phyloP scores from a whole-genome alignment of 495 filamentous ascomycete genomes.

The Hamigera avellanea region DNA sequence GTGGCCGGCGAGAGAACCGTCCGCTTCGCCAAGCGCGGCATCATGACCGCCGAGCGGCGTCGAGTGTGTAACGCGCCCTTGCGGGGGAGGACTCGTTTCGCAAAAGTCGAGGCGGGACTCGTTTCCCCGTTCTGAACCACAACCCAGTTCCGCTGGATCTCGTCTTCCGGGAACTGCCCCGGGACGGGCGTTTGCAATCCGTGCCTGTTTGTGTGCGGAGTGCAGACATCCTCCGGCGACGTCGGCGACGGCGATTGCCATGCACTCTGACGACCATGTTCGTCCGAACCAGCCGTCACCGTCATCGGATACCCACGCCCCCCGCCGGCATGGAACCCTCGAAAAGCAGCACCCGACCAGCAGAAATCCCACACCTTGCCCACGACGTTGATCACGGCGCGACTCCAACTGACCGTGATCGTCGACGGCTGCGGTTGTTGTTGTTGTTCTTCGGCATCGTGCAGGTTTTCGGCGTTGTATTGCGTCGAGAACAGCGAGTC shows the following conservation, averaged over 20 bases:
- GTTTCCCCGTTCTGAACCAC: constrained; percentile 44
- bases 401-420: constrained; percentile 29
- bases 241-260: constrained; percentile 14
- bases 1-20: constrained; percentile 20
- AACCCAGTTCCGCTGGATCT: constrained; percentile 58
- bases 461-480: not conserved
- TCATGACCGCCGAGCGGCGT: constrained; percentile 13
- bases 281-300: constrained; percentile 2
- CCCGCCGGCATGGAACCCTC: constrained; percentile 77
- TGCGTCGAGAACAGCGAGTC: constrained; percentile 11
- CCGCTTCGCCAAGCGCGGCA: constrained; percentile 17
- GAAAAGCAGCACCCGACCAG: constrained; percentile 53
- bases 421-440: not conserved
- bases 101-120: constrained; percentile 9
- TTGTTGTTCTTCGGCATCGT: not conserved
- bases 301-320: constrained; percentile 53
- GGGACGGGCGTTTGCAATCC: constrained; percentile 13
- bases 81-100: constrained; percentile 11
- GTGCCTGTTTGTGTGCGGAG: not conserved
- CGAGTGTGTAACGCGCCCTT: constrained; percentile 14
- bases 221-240: constrained; percentile 12
- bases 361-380: constrained; percentile 80
- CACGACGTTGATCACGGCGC: constrained; percentile 44
- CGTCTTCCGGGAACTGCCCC: constrained; percentile 37
- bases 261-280: constrained; percentile 8